phyloP scores from a whole-genome alignment of 176 grass and related monocot genomes.

The Oryza glumipatula region DNA sequence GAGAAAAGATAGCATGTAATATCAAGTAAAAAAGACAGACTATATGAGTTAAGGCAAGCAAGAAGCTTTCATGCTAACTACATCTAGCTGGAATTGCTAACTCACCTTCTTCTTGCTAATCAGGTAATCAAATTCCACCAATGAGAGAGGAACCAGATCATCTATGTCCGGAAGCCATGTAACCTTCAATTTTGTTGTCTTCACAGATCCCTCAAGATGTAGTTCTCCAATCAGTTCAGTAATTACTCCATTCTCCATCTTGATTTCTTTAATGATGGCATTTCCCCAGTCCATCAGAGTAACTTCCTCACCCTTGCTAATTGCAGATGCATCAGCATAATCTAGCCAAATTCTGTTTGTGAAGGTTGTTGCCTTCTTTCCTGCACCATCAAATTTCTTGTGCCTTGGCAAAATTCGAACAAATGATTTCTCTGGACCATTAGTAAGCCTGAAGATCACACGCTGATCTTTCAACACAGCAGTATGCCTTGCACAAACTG shows the following conservation, averaged over 20 bases:
- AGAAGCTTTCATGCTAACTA: not conserved
- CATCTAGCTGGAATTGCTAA: not conserved
- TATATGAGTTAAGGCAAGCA: not conserved
- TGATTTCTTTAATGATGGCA: constrained; percentile 81
- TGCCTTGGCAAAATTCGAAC: constrained; percentile 77
- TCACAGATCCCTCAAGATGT: constrained; percentile 84
- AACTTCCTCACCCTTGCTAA: constrained; percentile 76
- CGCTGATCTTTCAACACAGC: constrained; percentile 62
- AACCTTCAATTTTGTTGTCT: constrained; percentile 83
- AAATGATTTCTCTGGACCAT: constrained; percentile 76
- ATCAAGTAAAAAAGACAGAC: not conserved
- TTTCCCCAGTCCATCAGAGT: constrained; percentile 97
- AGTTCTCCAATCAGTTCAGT: constrained; percentile 68
- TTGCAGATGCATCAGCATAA: constrained; percentile 63
- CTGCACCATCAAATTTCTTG: constrained; percentile 82
- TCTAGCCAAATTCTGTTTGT: constrained; percentile 83
- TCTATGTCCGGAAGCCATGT: constrained; percentile 87
- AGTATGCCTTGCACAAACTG: constrained; percentile 82
- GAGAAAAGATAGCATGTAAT: not conserved
- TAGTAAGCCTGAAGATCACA: constrained; percentile 60
- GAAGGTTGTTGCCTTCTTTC: constrained; percentile 84
- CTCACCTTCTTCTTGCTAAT: constrained; percentile 88
- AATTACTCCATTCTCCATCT: constrained; percentile 62
- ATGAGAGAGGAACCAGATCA: constrained; percentile 67
- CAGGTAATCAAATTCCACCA: constrained; percentile 88